Base-by-base conservation (phyloP, 2,329 filamentous ascomycete species). In the Phialophora verrucosa region DNA sequence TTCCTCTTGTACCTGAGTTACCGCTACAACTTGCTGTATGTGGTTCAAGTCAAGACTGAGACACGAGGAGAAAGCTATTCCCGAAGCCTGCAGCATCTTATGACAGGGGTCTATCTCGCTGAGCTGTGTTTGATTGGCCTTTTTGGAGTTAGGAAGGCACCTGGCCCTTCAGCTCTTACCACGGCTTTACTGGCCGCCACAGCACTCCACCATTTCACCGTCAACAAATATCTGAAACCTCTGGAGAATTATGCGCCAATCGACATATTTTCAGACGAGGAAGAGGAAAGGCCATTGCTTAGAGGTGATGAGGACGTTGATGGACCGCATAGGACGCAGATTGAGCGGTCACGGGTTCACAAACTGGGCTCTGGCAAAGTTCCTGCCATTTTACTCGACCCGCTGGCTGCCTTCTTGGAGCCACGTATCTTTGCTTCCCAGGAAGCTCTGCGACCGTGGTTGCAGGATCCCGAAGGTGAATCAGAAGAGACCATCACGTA, bases 11-110 rank as follows among this genome's bases (percentile, higher is more conserved):
- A 96, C 76, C 81, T 93, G 60, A 91, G 92, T 38, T 97, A 93
- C 83, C 88, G 91, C 35, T 97, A 97, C 83, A 96, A 97, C 74
- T 81, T 97, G 56, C 84, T 97, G 59, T 97, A 91, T 77, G 92
- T 96, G 7, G 90, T 90, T 66, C 90, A 96, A 76, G 88, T 90
- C 11, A 82, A 87, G 66, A 87, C 96, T 73, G 93, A 97, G 74
- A 96, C 91, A 42, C 92, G 94, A 73, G 93, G 94, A 1, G 84
- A 94, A 1, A 90, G 94, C 71, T 97, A 97, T 75, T 91, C 93
- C 0, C 88, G 90, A 17, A 93, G 93, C 0, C 83, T 97, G 17
- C 89, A 95, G 76, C 93, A 97, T 69, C 85, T 96, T 38, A 86
- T 96, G 49, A 89, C 89, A 0, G 93, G 94, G 11, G 79, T 97